These are phyloP conservation scores for Ophiocordyceps unilateralis DNA, from an alignment of 2,329 filamentous ascomycete genomes.

Conservation along the genomic window DNA sequence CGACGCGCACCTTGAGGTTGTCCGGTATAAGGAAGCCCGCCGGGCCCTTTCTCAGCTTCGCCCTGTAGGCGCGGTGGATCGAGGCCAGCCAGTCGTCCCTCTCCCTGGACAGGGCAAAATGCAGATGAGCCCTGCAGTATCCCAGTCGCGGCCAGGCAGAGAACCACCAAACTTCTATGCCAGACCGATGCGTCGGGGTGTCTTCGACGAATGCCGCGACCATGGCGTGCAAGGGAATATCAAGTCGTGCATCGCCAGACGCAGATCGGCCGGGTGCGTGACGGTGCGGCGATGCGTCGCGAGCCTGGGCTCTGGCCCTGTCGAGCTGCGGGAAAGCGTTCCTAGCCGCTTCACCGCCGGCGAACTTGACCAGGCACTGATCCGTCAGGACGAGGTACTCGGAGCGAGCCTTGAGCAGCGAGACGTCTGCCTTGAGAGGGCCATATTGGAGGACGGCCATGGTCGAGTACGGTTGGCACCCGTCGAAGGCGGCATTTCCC, in stretches of 20 bases:
- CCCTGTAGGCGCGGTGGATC: constrained; percentile 24
- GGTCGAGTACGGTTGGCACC: constrained; percentile 13
- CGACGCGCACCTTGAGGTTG: constrained; percentile 29
- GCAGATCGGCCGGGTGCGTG: constrained; percentile 11
- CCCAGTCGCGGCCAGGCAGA: constrained; percentile 23
- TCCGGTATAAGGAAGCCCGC: constrained; percentile 22
- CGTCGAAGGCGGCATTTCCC: constrained; percentile 12
- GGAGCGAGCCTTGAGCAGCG: constrained; percentile 28
- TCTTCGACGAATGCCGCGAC: constrained; percentile 36
- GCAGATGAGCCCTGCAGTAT: constrained; percentile 29
- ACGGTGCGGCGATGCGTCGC: constrained; percentile 8
- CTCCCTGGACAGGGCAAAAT: constrained; percentile 29
- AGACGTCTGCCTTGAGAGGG: constrained; percentile 30
- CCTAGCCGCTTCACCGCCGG: constrained; percentile 27
- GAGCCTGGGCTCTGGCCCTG: constrained; percentile 8
- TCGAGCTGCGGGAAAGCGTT: constrained; percentile 28
- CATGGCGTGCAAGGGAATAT: constrained; percentile 31
- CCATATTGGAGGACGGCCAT: constrained; percentile 27
- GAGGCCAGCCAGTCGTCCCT: constrained; percentile 31
- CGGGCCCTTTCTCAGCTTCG: constrained; percentile 17
- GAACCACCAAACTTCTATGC: constrained; percentile 40
- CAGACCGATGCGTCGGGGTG: constrained; percentile 28
- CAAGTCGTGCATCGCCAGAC: constrained; percentile 21
- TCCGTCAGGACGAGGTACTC: constrained; percentile 36
- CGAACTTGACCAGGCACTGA: constrained; percentile 32